Evolutionary conservation across 2,329 filamentous ascomycete species (phyloP).

Genomic region (Cladosporium sp.): DNA sequence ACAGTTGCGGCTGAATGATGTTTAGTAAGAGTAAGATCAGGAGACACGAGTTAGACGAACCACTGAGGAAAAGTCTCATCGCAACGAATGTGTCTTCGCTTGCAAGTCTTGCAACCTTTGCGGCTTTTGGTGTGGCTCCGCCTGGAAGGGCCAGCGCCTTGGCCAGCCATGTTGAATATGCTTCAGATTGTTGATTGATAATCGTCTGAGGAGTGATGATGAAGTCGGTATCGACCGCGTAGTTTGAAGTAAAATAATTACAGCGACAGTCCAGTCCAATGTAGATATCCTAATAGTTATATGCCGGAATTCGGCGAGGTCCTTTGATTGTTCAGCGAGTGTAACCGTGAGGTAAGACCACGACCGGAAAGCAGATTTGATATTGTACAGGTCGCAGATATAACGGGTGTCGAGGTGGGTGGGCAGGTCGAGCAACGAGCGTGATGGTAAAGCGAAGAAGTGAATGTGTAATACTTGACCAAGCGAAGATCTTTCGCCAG

Average conservation of each 20-base stretch:
- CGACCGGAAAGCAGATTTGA: background rate
- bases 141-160: constrained; percentile 85
- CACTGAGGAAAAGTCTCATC: constrained; percentile 98
- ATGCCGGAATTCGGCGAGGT: constrained; percentile 2
- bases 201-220: background rate
- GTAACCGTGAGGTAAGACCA: background rate
- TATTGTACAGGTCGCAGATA: constrained; percentile 1
- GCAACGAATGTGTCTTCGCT: constrained; percentile 93
- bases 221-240: background rate
- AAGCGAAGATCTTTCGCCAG: constrained; percentile 11
- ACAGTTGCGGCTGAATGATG: constrained; percentile 73
- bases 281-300: background rate
- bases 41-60: constrained; percentile 46
- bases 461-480: constrained; percentile 13
- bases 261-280: background rate
- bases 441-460: constrained; percentile 9
- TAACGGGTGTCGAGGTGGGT: background rate
- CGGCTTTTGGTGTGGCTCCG: constrained; percentile 97
- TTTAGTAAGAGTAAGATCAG: background rate
- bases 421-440: constrained; percentile 2
- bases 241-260: background rate
- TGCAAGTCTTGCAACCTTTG: constrained; percentile 97
- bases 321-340: background rate
- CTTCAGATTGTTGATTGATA: background rate
- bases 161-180: constrained; percentile 67